Evolutionary conservation across 2,329 filamentous ascomycete genomes (phyloP).

Genomic region (Hymenoscyphus linearis): DNA sequence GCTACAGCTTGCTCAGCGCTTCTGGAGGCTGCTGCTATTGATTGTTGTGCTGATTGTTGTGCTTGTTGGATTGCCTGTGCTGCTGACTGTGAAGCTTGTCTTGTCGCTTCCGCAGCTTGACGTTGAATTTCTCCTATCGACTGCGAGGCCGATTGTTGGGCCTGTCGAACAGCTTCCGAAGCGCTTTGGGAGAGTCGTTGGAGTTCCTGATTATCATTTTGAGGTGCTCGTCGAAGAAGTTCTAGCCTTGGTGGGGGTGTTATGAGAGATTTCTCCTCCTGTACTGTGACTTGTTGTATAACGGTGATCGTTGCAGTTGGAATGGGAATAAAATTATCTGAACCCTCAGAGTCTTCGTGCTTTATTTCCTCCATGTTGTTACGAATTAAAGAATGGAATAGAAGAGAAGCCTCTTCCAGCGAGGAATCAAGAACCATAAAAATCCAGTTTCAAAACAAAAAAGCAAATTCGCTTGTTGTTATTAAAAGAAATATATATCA

Average conservation of each 20-base stretch:
- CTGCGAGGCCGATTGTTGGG: neutral
- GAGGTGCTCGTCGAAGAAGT: conserved; percentile 17
- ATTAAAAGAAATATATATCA: neutral
- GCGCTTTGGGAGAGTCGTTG: conserved; percentile 24
- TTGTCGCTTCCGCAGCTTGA: neutral
- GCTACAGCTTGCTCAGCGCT: conserved; percentile 21
- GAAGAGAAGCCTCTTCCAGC: conserved; percentile 21
- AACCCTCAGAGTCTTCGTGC: neutral
- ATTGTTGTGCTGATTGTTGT: conserved; percentile 10
- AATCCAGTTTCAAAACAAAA: neutral
- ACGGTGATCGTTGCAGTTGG: conserved; percentile 10
- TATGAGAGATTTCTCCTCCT: conserved; percentile 18
- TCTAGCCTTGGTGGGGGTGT: conserved; percentile 24
- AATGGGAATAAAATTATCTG: neutral
- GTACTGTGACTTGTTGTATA: conserved; percentile 11
- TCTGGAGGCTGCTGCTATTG: conserved; percentile 24
- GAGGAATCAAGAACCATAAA: conserved; percentile 20
- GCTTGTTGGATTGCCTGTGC: conserved; percentile 19
- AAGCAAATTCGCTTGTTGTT: neutral
- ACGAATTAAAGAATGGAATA: conserved; percentile 15
- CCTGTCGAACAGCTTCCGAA: conserved; percentile 22
- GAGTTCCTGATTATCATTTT: conserved; percentile 15
- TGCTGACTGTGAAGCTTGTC: conserved; percentile 20
- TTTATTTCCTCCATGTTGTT: conserved; percentile 16
- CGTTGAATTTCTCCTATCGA: conserved; percentile 8